Evolutionary conservation across 2,329 filamentous ascomycete species (phyloP), one percentile per base, ranked within the genome.

Genomic region (Cercospora zeina): DNA sequence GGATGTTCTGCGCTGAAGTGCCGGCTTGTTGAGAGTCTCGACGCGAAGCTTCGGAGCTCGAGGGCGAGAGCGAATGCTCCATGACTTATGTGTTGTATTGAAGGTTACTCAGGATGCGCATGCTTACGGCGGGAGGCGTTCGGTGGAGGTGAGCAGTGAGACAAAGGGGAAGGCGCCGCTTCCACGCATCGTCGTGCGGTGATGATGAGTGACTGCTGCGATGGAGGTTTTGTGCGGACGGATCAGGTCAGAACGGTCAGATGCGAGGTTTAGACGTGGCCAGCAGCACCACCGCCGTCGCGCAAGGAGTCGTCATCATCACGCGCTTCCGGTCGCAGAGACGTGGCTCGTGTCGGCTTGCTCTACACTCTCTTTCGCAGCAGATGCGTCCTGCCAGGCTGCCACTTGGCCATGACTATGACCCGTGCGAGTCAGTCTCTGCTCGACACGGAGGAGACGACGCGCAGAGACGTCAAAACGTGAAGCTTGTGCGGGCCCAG

Each of bases 21-120:
- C 62, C 53, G 51, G 37, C 30, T 54, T 60, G 61, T 54, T 60
- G 61, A 27, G 64, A 54, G 13, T 21, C 54, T 37, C 58, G 65
- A 30, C 61, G 58, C 21, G 67, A 65, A 49, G 55, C n/a, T 51
- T 62, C 50, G 61, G 50, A 53, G 50, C 55, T 54, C 30, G 59
- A n/a, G 21, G 61, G 39, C 34, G 62, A 59, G 21, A 63, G 61
- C 5, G 54, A 30, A 54, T 66, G 60, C 37, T 67, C 58, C 65
- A 67, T 67, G 55, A 7, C 34, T 50, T 55, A 55, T 54, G 42
- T 62, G 37, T 24, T 33, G 56, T n/a, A n/a, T 37, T 27, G 9
- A 31, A 31, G 34, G 30, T 34, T 53, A 31, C 49, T 33, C 49
- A 53, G 49, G 42, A 47, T 47, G 42, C 42, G 27, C 16, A 33